Evolutionary conservation across 179 eudicot species (phyloP).

Genomic region (Gypsophila paniculata): DNA sequence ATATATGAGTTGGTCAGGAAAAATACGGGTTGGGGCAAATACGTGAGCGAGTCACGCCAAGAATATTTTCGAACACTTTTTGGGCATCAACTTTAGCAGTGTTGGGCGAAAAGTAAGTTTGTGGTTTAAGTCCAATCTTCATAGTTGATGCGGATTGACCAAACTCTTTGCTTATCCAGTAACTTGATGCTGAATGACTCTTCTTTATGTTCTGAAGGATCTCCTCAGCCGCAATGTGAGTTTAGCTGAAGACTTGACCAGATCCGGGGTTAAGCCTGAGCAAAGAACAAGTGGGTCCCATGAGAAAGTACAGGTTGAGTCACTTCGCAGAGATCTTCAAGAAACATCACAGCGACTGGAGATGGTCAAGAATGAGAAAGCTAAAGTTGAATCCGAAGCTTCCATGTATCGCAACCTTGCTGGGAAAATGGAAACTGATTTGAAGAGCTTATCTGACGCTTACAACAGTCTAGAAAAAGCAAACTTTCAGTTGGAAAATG

Average conservation of each 20-base stretch:
- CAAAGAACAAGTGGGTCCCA: slow-evolving; percentile 46
- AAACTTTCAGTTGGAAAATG: slow-evolving; percentile 64
- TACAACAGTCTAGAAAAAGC: slow-evolving; percentile 91
- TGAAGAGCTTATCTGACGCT: slow-evolving; percentile 86
- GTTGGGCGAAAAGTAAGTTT: neutral
- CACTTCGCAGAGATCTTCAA: slow-evolving; percentile 67
- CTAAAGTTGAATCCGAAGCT: slow-evolving; percentile 63
- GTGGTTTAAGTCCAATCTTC: neutral
- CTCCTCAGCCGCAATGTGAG: slow-evolving; percentile 76
- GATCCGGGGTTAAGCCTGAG: slow-evolving; percentile 49
- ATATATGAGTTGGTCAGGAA: too few relatives aligned
- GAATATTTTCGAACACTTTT: too few relatives aligned
- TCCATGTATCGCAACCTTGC: slow-evolving; percentile 50
- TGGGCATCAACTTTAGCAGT: too few relatives aligned
- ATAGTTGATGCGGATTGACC: neutral
- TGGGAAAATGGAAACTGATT: slow-evolving; percentile 71
- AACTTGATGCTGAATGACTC: slow-evolving; percentile 10
- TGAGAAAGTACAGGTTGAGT: slow-evolving; percentile 69
- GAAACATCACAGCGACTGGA: slow-evolving; percentile 62
- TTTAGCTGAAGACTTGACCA: slow-evolving; percentile 75
- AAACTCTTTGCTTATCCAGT: neutral
- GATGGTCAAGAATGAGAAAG: slow-evolving; percentile 59
- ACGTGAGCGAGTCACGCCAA: too few relatives aligned
- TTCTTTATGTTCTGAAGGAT: slow-evolving; percentile 44
- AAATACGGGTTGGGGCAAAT: too few relatives aligned